A percentile compares a stretch with the other conserved stretches of the same genome.
phyloP scores from a whole-genome alignment of 257 asterid genomes.

The Vinca minor region DNA sequence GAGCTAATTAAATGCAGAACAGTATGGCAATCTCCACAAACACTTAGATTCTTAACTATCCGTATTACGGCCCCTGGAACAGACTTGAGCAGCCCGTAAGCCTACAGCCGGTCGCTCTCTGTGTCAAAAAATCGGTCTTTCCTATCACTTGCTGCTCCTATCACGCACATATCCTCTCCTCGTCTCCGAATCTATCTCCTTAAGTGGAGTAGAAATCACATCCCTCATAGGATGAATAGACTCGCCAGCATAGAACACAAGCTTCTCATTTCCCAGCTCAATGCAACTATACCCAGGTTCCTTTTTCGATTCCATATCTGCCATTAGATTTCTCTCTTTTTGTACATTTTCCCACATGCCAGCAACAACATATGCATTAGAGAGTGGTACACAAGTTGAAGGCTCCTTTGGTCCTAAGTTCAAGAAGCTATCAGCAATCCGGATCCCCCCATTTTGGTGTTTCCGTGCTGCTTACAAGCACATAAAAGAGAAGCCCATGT shows the following conservation, averaged over 20 bases:
- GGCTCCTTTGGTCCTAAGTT: slow-evolving; percentile 46
- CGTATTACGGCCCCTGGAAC: slow-evolving; percentile 41
- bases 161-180: slow-evolving; percentile 70
- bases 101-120: slow-evolving; percentile 71
- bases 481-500: slow-evolving; percentile 68
- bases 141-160: slow-evolving; percentile 64
- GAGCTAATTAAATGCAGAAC: slow-evolving; percentile 43
- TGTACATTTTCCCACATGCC: slow-evolving; percentile 61
- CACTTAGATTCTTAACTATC: slow-evolving; percentile 56
- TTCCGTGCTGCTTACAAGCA: slow-evolving; percentile 45
- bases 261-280: slow-evolving; percentile 51
- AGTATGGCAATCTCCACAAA: slow-evolving; percentile 63
- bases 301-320: slow-evolving; percentile 36
- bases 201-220: slow-evolving; percentile 35
- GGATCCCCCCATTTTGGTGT: slow-evolving; percentile 45
- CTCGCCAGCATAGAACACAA: slow-evolving; percentile 68
- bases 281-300: slow-evolving; percentile 70
- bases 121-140: slow-evolving; percentile 74
- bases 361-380: slow-evolving; percentile 52
- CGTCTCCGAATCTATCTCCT: slow-evolving; percentile 57
- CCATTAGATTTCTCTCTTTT: slow-evolving; percentile 44
- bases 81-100: slow-evolving; percentile 60
- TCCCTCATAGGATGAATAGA: slow-evolving; percentile 42
- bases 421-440: slow-evolving; percentile 51
- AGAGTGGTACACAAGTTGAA: slow-evolving; percentile 55